Conservation (phyloP, 306 rosid genomes). For the Quercus cerris region DNA sequence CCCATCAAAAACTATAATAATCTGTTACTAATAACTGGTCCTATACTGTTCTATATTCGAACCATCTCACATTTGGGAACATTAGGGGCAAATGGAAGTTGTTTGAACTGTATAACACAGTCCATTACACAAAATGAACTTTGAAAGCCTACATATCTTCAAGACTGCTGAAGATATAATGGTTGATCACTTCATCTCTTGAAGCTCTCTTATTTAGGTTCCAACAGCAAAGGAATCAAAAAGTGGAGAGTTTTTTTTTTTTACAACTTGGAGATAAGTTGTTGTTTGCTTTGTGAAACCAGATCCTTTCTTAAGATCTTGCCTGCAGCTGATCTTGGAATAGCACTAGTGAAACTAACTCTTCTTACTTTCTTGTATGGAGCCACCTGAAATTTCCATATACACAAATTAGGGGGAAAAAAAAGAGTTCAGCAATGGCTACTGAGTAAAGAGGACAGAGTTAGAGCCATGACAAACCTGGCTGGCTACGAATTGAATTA, state of each 20-base stretch:
- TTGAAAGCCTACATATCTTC: too few species aligned
- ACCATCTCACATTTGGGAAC: too few species aligned
- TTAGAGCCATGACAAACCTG: constrained; percentile 44
- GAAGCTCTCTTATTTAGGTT: neutral
- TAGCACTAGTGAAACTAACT: constrained; percentile 54
- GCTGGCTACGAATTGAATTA: constrained; percentile 73
- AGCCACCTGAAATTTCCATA: constrained; percentile 66
- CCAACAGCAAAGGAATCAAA: neutral
- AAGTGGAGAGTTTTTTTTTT: neutral
- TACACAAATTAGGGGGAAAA: neutral
- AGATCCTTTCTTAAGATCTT: constrained; percentile 91
- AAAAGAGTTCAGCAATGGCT: neutral
- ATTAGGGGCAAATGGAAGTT: too few species aligned
- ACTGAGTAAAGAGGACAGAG: neutral
- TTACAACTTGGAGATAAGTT: constrained; percentile 58
- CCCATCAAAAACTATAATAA: too few species aligned
- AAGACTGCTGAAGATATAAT: too few species aligned
- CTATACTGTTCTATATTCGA: too few species aligned
- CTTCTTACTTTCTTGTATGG: constrained; percentile 81
- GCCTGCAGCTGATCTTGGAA: constrained; percentile 88
- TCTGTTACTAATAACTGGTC: too few species aligned
- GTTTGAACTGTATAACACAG: too few species aligned
- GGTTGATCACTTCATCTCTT: too few species aligned
- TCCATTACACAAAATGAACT: too few species aligned
- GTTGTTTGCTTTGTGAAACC: constrained; percentile 48